A percentile compares a stretch with the other conserved stretches of the same genome.
Conservation (phyloP, 257 asterid species). For the Rauvolfia tetraphylla region DNA sequence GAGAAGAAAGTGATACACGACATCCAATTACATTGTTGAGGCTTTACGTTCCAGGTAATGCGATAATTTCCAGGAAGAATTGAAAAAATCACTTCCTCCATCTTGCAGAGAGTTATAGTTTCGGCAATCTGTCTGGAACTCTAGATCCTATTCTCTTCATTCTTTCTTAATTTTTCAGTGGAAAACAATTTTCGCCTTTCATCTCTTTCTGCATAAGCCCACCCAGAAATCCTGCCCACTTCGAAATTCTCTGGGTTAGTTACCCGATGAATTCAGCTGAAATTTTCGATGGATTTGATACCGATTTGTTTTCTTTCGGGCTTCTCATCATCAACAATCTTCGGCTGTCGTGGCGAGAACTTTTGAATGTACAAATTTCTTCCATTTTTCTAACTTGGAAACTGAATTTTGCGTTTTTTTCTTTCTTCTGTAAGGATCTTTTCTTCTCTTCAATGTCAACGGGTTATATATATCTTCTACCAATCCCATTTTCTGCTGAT, state of each 20-base stretch:
- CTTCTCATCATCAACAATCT: background rate
- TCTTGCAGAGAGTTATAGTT: background rate
- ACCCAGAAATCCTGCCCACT: background rate
- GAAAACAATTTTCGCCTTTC: background rate
- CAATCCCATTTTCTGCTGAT: background rate
- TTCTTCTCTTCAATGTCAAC: background rate
- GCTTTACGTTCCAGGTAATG: slow-evolving; percentile 13
- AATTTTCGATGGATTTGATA: background rate
- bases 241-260: background rate
- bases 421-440: background rate
- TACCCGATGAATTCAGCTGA: background rate
- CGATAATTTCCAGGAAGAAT: slow-evolving; percentile 1
- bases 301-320: background rate
- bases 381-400: background rate
- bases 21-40: background rate
- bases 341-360: background rate
- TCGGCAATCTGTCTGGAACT: background rate
- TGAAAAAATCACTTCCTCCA: background rate
- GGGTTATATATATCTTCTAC: no score
- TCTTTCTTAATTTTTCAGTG: background rate
- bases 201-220: background rate
- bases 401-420: no score
- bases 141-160: background rate
- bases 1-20: background rate
- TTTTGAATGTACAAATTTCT: background rate